Evolutionary conservation across 179 eudicot species (phyloP).

Genomic region (Spergularia azorica): DNA sequence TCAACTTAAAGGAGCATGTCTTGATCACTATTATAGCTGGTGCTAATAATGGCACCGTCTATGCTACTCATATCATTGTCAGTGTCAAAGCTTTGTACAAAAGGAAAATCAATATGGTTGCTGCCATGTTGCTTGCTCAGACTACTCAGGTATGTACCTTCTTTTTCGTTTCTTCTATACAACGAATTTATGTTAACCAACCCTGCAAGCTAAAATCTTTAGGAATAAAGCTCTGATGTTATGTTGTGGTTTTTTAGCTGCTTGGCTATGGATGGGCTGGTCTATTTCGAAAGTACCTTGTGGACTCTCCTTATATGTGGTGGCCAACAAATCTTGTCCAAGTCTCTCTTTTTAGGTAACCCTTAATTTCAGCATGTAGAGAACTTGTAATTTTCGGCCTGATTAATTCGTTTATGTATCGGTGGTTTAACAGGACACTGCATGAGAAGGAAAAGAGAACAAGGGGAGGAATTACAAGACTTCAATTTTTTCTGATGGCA

Average conservation of each 20-base stretch:
- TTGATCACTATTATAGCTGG: slow-evolving; percentile 77
- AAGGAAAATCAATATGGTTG: slow-evolving; percentile 39
- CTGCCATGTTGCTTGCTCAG: slow-evolving; percentile 55
- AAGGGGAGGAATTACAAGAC: slow-evolving; percentile 54
- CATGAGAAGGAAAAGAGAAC: slow-evolving; percentile 61
- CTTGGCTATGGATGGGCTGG: slow-evolving; percentile 97
- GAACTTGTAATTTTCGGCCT: too few species aligned
- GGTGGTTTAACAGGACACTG: slow-evolving; percentile 44
- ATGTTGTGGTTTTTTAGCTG: slow-evolving; percentile 35
- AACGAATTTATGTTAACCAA: background rate
- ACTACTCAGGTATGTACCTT: slow-evolving; percentile 56
- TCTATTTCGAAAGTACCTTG: slow-evolving; percentile 64
- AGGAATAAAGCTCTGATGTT: background rate
- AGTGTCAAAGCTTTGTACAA: slow-evolving; percentile 65
- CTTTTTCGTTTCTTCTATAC: too few species aligned
- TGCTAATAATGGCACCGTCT: slow-evolving; percentile 49
- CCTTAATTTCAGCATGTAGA: too few species aligned
- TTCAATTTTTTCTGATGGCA: slow-evolving; percentile 62
- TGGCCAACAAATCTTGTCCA: slow-evolving; percentile 87
- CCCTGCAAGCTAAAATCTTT: too few species aligned
- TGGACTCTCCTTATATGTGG: slow-evolving; percentile 91
- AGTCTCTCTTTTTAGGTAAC: slow-evolving; percentile 72
- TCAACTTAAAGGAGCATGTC: slow-evolving; percentile 83
- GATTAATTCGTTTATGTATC: too few species aligned
- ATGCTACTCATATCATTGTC: slow-evolving; percentile 58